Conservation (phyloP, 306 rosid species). For the Potentilla sterilis region DNA sequence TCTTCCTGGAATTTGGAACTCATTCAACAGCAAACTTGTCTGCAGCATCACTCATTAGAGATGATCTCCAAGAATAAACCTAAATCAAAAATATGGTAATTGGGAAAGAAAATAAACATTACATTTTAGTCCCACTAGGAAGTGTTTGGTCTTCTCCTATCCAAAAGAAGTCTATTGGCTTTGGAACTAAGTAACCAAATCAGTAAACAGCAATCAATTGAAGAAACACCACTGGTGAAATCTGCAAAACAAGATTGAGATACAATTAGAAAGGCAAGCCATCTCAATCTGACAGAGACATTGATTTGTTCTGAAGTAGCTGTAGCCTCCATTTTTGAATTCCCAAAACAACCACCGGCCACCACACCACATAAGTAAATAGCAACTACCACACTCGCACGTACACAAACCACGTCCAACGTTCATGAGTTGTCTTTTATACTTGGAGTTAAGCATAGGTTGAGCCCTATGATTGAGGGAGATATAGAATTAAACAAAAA, state of each 20-base stretch:
- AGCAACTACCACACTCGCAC: slow-evolving; percentile 20
- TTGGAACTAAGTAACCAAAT: not conserved
- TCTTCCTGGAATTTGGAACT: not conserved
- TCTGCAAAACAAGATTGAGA: slow-evolving; percentile 2
- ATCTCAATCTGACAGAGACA: slow-evolving; percentile 23
- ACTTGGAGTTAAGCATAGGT: slow-evolving; percentile 33
- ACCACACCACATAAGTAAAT: slow-evolving; percentile 25
- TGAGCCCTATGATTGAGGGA: slow-evolving; percentile 42
- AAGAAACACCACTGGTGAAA: not conserved
- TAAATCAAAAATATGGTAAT: not conserved
- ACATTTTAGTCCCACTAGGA: not conserved
- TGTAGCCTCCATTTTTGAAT: slow-evolving; percentile 41
- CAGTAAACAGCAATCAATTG: not conserved
- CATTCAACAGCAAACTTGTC: not conserved
- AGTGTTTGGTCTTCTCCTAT: not conserved
- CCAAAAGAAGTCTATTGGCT: not conserved
- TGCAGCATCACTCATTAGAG: not conserved
- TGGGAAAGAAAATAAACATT: not conserved
- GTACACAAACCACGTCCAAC: slow-evolving; percentile 10
- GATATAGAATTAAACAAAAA: slow-evolving; percentile 13
- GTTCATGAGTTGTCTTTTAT: slow-evolving; percentile 27
- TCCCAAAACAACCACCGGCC: slow-evolving; percentile 38
- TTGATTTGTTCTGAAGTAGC: slow-evolving; percentile 58
- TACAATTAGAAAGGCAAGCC: slow-evolving; percentile 11
- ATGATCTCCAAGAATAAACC: not conserved